phyloP scores from a whole-genome alignment of 805 yeast species.

The Lachancea quebecensis region DNA sequence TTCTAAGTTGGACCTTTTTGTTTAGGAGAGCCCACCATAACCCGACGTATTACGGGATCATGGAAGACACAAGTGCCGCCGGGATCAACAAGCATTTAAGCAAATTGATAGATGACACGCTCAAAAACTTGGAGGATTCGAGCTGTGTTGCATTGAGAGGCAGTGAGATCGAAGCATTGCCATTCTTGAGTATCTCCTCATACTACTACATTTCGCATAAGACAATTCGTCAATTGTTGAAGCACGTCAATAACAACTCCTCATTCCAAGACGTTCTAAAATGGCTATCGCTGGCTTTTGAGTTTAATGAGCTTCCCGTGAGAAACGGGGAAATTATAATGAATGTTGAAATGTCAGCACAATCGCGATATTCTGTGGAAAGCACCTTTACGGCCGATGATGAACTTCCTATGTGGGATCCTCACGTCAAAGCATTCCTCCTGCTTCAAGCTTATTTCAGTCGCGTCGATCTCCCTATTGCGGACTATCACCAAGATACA shows the following conservation, averaged over 20 bases:
- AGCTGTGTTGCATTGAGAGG: constrained; percentile 53
- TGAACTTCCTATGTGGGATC: constrained; percentile 73
- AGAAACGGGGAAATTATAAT: constrained; percentile 87
- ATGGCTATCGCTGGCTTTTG: constrained; percentile 51
- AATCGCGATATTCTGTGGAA: constrained; percentile 57
- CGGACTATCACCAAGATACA: constrained; percentile 92
- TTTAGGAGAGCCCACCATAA: constrained; percentile 89
- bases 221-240: constrained; percentile 67
- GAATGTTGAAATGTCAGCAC: constrained; percentile 75
- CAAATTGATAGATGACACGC: constrained; percentile 58
- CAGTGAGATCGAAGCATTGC: constrained; percentile 55
- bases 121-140: constrained; percentile 62
- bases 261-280: constrained; percentile 41
- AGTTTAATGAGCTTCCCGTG: constrained; percentile 82
- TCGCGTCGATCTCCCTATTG: constrained; percentile 79
- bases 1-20: constrained; percentile 94
- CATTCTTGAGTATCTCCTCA: constrained; percentile 77
- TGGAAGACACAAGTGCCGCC: constrained; percentile 48
- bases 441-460: constrained; percentile 80
- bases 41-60: constrained; percentile 87
- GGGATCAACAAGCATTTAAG: constrained; percentile 57
- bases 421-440: constrained; percentile 69
- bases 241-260: constrained; percentile 37
- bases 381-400: constrained; percentile 52
- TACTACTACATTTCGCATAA: constrained; percentile 90